Conservation (phyloP, 2,329 filamentous ascomycete species). For the Neodidymelliopsis sp. region DNA sequence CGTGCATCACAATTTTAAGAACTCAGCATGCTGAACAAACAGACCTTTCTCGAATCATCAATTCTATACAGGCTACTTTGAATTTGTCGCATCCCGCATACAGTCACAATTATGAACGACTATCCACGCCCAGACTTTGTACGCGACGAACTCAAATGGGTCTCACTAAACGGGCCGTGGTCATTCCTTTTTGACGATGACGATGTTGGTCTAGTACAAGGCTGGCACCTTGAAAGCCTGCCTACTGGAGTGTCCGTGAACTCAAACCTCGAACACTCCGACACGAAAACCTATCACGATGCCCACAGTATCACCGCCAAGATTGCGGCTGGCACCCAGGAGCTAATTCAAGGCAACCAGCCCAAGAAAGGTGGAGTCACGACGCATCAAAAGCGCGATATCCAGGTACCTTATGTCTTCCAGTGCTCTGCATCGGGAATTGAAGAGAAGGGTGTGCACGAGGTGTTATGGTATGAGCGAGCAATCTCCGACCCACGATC, state of each 20-base stretch:
- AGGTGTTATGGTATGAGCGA: slow-evolving; percentile 72
- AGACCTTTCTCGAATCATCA: neutral
- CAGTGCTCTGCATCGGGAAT: slow-evolving; percentile 70
- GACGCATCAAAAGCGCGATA: slow-evolving; percentile 58
- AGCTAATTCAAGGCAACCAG: slow-evolving; percentile 57
- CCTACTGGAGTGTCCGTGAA: slow-evolving; percentile 51
- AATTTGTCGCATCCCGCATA: too few relatives aligned
- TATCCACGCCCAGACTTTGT: slow-evolving; percentile 73
- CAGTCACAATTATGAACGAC: slow-evolving; percentile 18
- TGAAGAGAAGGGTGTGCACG: slow-evolving; percentile 67
- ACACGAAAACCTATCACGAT: slow-evolving; percentile 24
- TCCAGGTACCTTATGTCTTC: slow-evolving; percentile 71
- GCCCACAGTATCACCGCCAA: slow-evolving; percentile 54
- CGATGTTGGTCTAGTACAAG: slow-evolving; percentile 61
- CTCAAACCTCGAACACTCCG: slow-evolving; percentile 22
- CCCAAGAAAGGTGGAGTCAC: slow-evolving; percentile 39
- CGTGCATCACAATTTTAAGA: slow-evolving; percentile 16
- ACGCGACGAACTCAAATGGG: slow-evolving; percentile 64
- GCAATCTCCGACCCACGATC: slow-evolving; percentile 59
- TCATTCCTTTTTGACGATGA: slow-evolving; percentile 71
- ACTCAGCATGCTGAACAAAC: slow-evolving; percentile 1
- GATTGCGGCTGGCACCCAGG: slow-evolving; percentile 59
- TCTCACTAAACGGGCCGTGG: slow-evolving; percentile 69
- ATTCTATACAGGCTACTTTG: neutral
- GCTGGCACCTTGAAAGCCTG: slow-evolving; percentile 63